Conservation (phyloP, 1,139 yeast genomes). For the Pichia inconspicua region DNA sequence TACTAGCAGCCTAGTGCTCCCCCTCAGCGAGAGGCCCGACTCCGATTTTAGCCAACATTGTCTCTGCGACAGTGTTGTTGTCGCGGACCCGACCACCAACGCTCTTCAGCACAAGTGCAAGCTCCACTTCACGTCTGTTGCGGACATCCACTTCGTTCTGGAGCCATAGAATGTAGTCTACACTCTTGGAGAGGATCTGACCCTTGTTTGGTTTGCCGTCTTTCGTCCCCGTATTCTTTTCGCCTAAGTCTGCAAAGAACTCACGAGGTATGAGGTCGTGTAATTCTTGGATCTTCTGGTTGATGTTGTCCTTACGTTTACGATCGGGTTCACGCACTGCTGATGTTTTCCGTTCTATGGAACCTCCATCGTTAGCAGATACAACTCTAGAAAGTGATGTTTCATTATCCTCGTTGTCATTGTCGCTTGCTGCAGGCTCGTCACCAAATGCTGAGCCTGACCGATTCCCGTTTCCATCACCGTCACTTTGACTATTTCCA, state of each 20-base stretch:
- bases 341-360: not conserved
- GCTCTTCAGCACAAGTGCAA: conserved; percentile 21
- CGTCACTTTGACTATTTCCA: not conserved
- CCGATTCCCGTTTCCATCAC: not conserved
- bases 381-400: conserved; percentile 17
- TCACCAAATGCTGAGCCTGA: not conserved
- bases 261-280: conserved; percentile 60
- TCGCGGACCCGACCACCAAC: conserved; percentile 19
- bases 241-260: conserved; percentile 37
- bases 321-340: conserved; percentile 34
- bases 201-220: conserved; percentile 94
- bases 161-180: conserved; percentile 69
- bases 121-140: conserved; percentile 71
- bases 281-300: conserved; percentile 80
- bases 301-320: conserved; percentile 79
- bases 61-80: conserved; percentile 72
- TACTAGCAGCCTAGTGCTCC: not conserved
- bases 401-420: conserved; percentile 2
- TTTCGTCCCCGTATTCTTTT: conserved; percentile 54
- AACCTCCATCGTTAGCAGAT: not conserved
- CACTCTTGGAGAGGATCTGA: conserved; percentile 75
- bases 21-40: conserved; percentile 64
- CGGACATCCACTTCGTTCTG: conserved; percentile 72
- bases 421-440: conserved; percentile 4
- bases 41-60: conserved; percentile 68